phyloP scores from a whole-genome alignment of 2,329 filamentous ascomycete species.

The Aspergillus piperis region DNA sequence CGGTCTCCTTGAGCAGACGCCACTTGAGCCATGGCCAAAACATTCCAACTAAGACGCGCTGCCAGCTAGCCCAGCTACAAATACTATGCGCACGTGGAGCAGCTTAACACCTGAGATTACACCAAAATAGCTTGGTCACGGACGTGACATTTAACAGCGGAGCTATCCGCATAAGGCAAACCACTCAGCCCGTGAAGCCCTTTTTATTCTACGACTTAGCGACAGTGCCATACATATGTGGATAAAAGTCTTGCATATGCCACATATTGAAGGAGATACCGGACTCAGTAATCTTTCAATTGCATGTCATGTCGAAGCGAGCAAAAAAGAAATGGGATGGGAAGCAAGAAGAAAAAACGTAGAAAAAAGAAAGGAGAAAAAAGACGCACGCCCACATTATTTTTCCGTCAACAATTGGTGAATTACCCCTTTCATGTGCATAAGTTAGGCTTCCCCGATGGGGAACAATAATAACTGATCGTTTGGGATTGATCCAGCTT shows the following conservation, averaged over 20 bases:
- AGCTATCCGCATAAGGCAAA: not conserved
- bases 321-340: not conserved
- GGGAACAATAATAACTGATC: conserved; percentile 11
- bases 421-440: conserved; percentile 22
- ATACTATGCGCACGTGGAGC: conserved; percentile 21
- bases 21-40: conserved; percentile 1
- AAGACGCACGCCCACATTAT: conserved; percentile 9
- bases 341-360: no score
- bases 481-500: conserved; percentile 7
- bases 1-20: not conserved
- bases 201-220: not conserved
- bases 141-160: conserved; percentile 8
- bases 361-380: not conserved
- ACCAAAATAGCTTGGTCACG: conserved; percentile 22
- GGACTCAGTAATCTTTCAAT: not conserved
- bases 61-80: not conserved
- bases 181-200: not conserved
- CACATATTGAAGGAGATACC: not conserved
- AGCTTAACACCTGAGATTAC: conserved; percentile 13
- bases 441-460: conserved; percentile 7
- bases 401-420: not conserved
- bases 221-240: not conserved
- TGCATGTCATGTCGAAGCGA: not conserved
- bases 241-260: not conserved
- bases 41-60: conserved; percentile 4